Conservation (phyloP, 2,329 filamentous ascomycete genomes). For the Orbilia brochopaga region DNA sequence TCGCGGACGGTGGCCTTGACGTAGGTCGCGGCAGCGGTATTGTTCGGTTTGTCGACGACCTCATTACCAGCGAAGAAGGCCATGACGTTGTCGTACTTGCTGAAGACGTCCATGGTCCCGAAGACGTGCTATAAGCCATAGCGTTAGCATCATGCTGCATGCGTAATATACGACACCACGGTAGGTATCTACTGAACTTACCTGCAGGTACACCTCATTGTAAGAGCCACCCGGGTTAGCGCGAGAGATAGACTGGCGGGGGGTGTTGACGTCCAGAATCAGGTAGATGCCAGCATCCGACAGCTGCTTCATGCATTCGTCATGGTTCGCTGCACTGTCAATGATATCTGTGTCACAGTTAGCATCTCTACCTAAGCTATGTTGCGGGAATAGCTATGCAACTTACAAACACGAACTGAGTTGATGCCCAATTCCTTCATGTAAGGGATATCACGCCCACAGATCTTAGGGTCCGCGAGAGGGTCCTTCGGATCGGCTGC, state of each 20-base stretch:
- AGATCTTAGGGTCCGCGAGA: slow-evolving; percentile 72
- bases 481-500: slow-evolving; percentile 72
- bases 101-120: slow-evolving; percentile 83
- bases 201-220: slow-evolving; percentile 83
- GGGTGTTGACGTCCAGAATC: slow-evolving; percentile 72
- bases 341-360: slow-evolving; percentile 67
- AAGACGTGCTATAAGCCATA: slow-evolving; percentile 66
- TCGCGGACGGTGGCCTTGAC: slow-evolving; percentile 81
- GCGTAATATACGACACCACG: neutral
- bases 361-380: slow-evolving; percentile 14
- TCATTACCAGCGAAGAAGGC: slow-evolving; percentile 85
- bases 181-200: neutral
- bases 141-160: neutral
- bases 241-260: slow-evolving; percentile 85
- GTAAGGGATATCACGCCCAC: slow-evolving; percentile 78
- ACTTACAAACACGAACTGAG: slow-evolving; percentile 76
- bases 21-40: slow-evolving; percentile 71
- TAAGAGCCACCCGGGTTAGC: slow-evolving; percentile 75
- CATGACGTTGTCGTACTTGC: slow-evolving; percentile 82
- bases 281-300: slow-evolving; percentile 89
- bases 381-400: neutral
- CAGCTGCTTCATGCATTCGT: slow-evolving; percentile 81
- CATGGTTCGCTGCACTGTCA: slow-evolving; percentile 82
- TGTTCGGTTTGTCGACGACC: slow-evolving; percentile 73
- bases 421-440: slow-evolving; percentile 89